Evolutionary conservation across 768 basidiomycete genomes (phyloP).

Genomic region (Imleria badia): DNA sequence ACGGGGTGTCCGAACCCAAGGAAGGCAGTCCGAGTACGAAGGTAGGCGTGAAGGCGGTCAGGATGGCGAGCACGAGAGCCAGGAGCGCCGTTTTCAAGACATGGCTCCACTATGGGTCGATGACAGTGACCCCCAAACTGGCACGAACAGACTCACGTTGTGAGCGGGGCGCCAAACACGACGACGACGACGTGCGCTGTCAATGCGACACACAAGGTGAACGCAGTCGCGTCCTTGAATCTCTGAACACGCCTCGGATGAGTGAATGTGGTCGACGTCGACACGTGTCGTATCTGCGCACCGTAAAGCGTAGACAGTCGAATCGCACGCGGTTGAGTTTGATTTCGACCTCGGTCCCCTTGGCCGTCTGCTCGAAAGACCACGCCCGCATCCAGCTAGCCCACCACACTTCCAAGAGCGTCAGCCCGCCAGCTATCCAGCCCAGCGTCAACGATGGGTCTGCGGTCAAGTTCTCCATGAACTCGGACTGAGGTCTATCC

Average conservation of each 20-base stretch:
- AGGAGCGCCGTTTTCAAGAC: slow-evolving; percentile 63
- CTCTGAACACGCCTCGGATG: slow-evolving; percentile 38
- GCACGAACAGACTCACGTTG: slow-evolving; percentile 41
- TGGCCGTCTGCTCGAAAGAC: slow-evolving; percentile 44
- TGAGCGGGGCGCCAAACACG: slow-evolving; percentile 74
- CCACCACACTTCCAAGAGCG: slow-evolving; percentile 69
- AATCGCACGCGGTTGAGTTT: slow-evolving; percentile 42
- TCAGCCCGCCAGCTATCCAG: slow-evolving; percentile 56
- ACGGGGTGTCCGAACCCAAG: slow-evolving; percentile 38
- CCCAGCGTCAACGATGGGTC: slow-evolving; percentile 56
- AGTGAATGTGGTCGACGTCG: neutral
- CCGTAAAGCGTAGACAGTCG: slow-evolving; percentile 39
- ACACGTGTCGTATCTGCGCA: slow-evolving; percentile 29
- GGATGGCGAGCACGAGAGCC: slow-evolving; percentile 62
- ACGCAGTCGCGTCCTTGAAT: slow-evolving; percentile 47
- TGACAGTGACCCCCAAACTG: neutral
- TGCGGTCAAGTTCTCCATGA: slow-evolving; percentile 63
- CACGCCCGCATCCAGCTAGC: slow-evolving; percentile 62
- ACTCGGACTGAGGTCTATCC: slow-evolving; percentile 70
- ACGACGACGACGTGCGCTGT: slow-evolving; percentile 51
- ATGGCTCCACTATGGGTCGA: slow-evolving; percentile 39
- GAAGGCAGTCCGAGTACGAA: slow-evolving; percentile 68
- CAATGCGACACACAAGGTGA: slow-evolving; percentile 52
- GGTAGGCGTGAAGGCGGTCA: slow-evolving; percentile 65
- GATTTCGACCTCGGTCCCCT: slow-evolving; percentile 44